These are phyloP conservation scores for Skeletonema menzelii DNA, from an alignment of 108 stramenopile species.

Conservation along the genomic window DNA sequence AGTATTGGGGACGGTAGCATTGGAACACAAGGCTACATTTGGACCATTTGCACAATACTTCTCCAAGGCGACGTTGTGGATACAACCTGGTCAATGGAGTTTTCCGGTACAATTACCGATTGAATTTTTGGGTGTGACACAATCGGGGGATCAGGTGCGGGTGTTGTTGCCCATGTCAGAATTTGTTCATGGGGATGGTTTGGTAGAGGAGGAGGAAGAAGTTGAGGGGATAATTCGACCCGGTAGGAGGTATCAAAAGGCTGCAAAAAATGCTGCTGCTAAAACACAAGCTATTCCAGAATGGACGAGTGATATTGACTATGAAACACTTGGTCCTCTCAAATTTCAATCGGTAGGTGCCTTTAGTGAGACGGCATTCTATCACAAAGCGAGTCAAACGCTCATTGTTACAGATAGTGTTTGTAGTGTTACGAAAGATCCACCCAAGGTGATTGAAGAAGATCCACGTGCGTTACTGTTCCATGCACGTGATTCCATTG, in stretches of 20 bases:
- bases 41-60: slow-evolving; percentile 83
- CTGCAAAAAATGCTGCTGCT: slow-evolving; percentile 5
- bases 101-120: slow-evolving; percentile 79
- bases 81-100: slow-evolving; percentile 87
- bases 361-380: slow-evolving; percentile 90
- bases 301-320: slow-evolving; percentile 82
- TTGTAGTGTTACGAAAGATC: slow-evolving; percentile 68
- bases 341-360: slow-evolving; percentile 81
- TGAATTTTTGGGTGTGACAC: slow-evolving; percentile 65
- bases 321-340: slow-evolving; percentile 80
- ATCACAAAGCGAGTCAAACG: slow-evolving; percentile 76
- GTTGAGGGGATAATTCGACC: slow-evolving; percentile 11
- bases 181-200: slow-evolving; percentile 31
- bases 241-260: background rate
- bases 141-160: slow-evolving; percentile 53
- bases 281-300: slow-evolving; percentile 62
- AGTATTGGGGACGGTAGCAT: slow-evolving; percentile 86
- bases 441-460: slow-evolving; percentile 77
- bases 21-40: slow-evolving; percentile 93
- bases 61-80: slow-evolving; percentile 79
- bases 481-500: slow-evolving; percentile 83
- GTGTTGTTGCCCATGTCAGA: slow-evolving; percentile 53
- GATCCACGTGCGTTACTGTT: slow-evolving; percentile 85
- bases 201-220: slow-evolving; percentile 35
- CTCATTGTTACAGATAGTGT: slow-evolving; percentile 88